A percentile compares a stretch with the other conserved stretches of the same genome.
Evolutionary conservation across 2,329 filamentous ascomycete genomes (phyloP).

Genomic region (Kalmusia sp.): DNA sequence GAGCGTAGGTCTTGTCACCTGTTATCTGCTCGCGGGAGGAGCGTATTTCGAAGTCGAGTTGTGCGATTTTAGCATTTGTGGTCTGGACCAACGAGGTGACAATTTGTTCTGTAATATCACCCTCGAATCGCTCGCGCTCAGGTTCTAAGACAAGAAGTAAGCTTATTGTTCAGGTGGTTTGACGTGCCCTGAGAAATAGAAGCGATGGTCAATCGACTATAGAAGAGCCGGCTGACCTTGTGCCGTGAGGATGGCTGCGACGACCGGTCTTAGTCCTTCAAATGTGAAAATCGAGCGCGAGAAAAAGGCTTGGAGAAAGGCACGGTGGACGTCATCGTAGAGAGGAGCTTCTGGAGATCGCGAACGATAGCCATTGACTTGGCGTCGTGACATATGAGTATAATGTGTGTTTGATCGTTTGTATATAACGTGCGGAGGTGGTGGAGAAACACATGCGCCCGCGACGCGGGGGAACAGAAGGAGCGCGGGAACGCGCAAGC

Average conservation of each 20-base stretch:
- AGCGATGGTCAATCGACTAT: too few species aligned
- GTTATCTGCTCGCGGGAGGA: constrained; percentile 72
- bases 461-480: background rate
- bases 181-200: too few species aligned
- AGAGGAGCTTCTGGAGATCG: constrained; percentile 21
- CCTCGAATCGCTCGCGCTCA: constrained; percentile 56
- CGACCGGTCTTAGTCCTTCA: constrained; percentile 72
- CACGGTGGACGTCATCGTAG: constrained; percentile 71
- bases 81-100: constrained; percentile 73
- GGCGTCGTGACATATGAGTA: constrained; percentile 2
- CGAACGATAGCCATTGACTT: constrained; percentile 13
- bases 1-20: constrained; percentile 74
- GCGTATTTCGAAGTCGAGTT: constrained; percentile 88
- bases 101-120: constrained; percentile 72
- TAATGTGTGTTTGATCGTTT: background rate
- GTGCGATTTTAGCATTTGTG: constrained; percentile 75
- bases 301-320: constrained; percentile 89
- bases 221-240: constrained; percentile 33
- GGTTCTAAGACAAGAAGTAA: constrained; percentile 32
- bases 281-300: constrained; percentile 79
- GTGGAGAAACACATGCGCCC: background rate
- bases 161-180: too few species aligned
- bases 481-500: background rate
- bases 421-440: background rate
- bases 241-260: constrained; percentile 76